Evolutionary conservation across 2,329 filamentous ascomycete genomes (phyloP).

Genomic region (Xylaria sp.): DNA sequence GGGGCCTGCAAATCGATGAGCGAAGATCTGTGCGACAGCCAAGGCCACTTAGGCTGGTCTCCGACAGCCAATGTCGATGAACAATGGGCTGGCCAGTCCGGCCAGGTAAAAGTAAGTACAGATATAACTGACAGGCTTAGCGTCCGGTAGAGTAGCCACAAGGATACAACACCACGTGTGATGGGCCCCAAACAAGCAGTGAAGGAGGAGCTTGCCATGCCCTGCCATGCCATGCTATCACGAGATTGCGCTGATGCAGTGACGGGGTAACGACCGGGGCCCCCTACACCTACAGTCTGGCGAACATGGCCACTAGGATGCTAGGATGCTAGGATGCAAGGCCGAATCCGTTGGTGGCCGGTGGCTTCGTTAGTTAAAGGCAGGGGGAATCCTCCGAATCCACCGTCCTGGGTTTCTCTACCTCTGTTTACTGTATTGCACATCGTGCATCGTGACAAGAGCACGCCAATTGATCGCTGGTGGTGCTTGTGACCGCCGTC

Average conservation of each 20-base stretch:
- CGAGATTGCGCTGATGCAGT: slow-evolving; percentile 34
- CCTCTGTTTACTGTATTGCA: slow-evolving; percentile 16
- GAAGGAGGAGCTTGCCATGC: slow-evolving; percentile 14
- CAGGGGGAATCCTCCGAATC: slow-evolving; percentile 21
- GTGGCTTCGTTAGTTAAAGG: slow-evolving; percentile 22
- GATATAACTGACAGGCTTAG: neutral
- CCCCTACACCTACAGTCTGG: slow-evolving; percentile 21
- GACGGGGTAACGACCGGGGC: slow-evolving; percentile 29
- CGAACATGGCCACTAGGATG: slow-evolving; percentile 20
- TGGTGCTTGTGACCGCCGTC: slow-evolving; percentile 42
- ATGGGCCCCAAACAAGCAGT: slow-evolving; percentile 20
- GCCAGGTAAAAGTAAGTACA: neutral
- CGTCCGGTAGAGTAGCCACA: slow-evolving; percentile 2
- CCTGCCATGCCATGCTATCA: slow-evolving; percentile 14
- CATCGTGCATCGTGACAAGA: slow-evolving; percentile 10
- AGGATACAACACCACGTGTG: slow-evolving; percentile 34
- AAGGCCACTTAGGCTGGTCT: neutral
- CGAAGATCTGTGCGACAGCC: slow-evolving; percentile 17
- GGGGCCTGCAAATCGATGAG: slow-evolving; percentile 32
- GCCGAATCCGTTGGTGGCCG: slow-evolving; percentile 21
- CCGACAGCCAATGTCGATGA: neutral
- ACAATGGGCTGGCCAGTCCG: neutral
- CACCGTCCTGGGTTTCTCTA: slow-evolving; percentile 8
- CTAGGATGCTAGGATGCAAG: slow-evolving; percentile 23
- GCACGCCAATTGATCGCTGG: slow-evolving; percentile 18